phyloP scores from a whole-genome alignment of 345 rosid species.

The Durio zibethinus region DNA sequence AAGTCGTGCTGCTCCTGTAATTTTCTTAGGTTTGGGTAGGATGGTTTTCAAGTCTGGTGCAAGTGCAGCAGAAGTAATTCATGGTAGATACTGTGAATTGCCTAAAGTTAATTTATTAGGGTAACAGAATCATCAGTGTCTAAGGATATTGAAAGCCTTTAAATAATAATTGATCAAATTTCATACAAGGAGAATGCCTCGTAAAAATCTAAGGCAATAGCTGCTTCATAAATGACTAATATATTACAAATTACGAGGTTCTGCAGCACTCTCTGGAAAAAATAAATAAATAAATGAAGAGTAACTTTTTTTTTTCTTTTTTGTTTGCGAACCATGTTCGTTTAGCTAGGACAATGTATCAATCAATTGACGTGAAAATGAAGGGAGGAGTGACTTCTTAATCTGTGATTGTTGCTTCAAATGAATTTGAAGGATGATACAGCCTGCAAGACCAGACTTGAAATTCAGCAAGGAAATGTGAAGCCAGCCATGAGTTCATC shows the following conservation, averaged over 20 bases:
- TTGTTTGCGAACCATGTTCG: too few species aligned
- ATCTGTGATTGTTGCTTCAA: slow-evolving; percentile 23
- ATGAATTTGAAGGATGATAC: slow-evolving; percentile 73
- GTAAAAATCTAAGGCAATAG: not conserved
- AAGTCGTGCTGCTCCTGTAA: too few species aligned
- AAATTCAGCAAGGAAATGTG: slow-evolving; percentile 6
- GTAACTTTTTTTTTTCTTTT: too few species aligned
- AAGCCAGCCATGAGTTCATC: not conserved
- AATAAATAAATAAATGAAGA: not conserved
- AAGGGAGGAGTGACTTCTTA: not conserved
- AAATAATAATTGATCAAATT: not conserved
- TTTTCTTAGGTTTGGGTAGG: not conserved
- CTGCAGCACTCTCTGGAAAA: not conserved
- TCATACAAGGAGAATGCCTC: not conserved
- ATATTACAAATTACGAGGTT: not conserved
- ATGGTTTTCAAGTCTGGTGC: not conserved
- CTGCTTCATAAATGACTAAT: not conserved
- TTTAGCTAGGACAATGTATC: too few species aligned
- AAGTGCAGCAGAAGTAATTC: too few species aligned
- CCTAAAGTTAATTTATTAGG: too few species aligned
- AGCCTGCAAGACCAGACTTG: slow-evolving; percentile 40
- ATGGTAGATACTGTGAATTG: not conserved
- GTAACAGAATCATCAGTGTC: not conserved
- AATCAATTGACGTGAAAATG: too few species aligned
- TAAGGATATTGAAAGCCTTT: not conserved